A percentile compares a stretch with the other conserved stretches of the same genome.
These are phyloP conservation scores for Aquilaria malaccensis DNA, from an alignment of 345 rosid genomes.

Conservation along the genomic window DNA sequence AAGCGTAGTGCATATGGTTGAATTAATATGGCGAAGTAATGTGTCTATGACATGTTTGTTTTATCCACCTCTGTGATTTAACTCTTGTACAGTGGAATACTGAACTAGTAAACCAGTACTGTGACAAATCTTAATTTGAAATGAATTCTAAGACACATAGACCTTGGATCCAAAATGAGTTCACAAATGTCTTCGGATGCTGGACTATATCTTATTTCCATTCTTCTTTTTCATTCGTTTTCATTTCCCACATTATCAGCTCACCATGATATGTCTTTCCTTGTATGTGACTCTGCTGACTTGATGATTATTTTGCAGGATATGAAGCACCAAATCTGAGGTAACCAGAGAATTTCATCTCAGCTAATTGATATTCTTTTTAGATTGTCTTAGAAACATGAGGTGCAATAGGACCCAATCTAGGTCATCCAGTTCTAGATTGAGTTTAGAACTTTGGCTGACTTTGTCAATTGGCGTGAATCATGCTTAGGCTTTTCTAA, in stretches of 20 bases:
- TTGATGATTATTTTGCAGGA: conserved; percentile 27
- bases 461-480: conserved; percentile 3
- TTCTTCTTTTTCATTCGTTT: background rate
- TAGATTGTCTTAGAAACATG: background rate
- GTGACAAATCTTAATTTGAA: background rate
- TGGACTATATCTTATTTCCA: too few species aligned
- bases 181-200: too few species aligned
- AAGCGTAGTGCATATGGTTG: too few species aligned
- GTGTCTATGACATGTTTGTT: too few species aligned
- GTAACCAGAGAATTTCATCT: conserved; percentile 15
- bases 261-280: background rate
- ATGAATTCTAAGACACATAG: background rate
- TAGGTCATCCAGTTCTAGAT: background rate
- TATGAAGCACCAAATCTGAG: conserved; percentile 58
- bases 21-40: too few species aligned
- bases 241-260: background rate
- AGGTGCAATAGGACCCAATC: too few species aligned
- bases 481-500: background rate
- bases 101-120: too few species aligned
- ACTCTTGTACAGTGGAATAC: too few species aligned
- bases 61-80: too few species aligned
- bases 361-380: background rate
- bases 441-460: background rate
- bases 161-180: too few species aligned
- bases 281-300: background rate